These are phyloP conservation scores for Mucor mucedo DNA, from an alignment of 371 early-diverging fungal species.

Conservation along the genomic window DNA sequence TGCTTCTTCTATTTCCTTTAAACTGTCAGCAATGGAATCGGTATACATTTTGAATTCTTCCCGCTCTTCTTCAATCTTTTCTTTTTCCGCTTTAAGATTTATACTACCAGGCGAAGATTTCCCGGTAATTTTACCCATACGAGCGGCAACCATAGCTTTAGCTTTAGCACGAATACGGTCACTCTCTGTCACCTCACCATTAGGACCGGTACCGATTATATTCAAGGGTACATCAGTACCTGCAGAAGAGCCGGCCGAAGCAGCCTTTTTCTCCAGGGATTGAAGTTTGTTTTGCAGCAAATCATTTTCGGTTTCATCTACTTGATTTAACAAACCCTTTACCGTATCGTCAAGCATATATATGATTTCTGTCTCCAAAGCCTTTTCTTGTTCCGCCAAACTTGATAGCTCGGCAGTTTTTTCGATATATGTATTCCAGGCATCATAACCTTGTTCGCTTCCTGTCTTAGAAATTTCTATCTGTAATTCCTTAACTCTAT, in stretches of 20 bases:
- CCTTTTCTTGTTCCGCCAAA: slow-evolving; percentile 58
- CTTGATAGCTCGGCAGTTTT: slow-evolving; percentile 52
- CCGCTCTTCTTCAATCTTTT: slow-evolving; percentile 57
- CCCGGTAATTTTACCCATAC: slow-evolving; percentile 60
- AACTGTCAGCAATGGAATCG: slow-evolving; percentile 42
- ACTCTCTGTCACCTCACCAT: slow-evolving; percentile 60
- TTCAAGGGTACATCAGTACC: slow-evolving; percentile 24
- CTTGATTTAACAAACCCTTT: slow-evolving; percentile 46
- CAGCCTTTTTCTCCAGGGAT: slow-evolving; percentile 39
- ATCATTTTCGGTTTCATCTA: slow-evolving; percentile 59
- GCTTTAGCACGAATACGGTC: slow-evolving; percentile 68
- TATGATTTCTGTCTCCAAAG: slow-evolving; percentile 55
- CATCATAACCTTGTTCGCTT: slow-evolving; percentile 36
- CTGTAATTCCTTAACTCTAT: slow-evolving; percentile 52
- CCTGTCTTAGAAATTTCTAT: slow-evolving; percentile 40
- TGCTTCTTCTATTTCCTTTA: slow-evolving; percentile 43
- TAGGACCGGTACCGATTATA: slow-evolving; percentile 65
- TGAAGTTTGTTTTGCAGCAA: slow-evolving; percentile 58
- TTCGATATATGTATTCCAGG: slow-evolving; percentile 46
- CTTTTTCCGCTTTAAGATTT: slow-evolving; percentile 46
- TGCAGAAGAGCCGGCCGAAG: slow-evolving; percentile 15
- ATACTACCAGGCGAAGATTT: slow-evolving; percentile 21
- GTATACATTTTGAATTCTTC: slow-evolving; percentile 51
- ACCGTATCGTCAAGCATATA: slow-evolving; percentile 49
- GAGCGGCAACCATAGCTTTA: slow-evolving; percentile 64